Evolutionary conservation across 2,329 filamentous ascomycete species (phyloP).

Genomic region (Nemania sp.): DNA sequence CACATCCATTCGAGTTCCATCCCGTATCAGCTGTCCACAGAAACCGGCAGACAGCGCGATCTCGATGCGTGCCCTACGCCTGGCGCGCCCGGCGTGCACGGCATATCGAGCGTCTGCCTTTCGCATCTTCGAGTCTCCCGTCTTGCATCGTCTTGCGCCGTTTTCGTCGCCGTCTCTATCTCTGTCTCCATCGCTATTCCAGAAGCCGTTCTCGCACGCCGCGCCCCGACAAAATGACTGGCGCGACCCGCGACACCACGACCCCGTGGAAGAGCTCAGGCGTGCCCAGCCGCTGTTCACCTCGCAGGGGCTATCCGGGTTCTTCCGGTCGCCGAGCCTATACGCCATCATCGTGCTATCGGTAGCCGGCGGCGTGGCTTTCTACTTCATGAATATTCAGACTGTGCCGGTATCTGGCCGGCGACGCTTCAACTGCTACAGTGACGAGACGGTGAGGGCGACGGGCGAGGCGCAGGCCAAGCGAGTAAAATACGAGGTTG

Average conservation of each 20-base stretch:
- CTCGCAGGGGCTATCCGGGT: constrained; percentile 37
- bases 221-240: constrained; percentile 28
- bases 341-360: constrained; percentile 47
- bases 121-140: not conserved
- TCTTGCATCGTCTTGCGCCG: constrained; percentile 1
- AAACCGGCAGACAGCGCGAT: not conserved
- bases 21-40: no score
- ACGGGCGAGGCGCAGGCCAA: constrained; percentile 56
- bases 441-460: constrained; percentile 56
- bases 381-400: constrained; percentile 73
- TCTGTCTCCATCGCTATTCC: constrained; percentile 3
- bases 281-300: constrained; percentile 46
- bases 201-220: constrained; percentile 28
- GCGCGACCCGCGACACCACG: constrained; percentile 25
- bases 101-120: not conserved
- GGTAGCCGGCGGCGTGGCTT: constrained; percentile 50
- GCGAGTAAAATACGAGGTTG: constrained; percentile 56
- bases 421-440: constrained; percentile 72
- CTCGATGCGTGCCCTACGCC: constrained; percentile 29
- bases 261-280: constrained; percentile 25
- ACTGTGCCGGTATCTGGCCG: constrained; percentile 73
- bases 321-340: constrained; percentile 43
- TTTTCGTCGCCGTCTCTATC: constrained; percentile 7
- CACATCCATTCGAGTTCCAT: not conserved
- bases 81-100: constrained; percentile 14